Conservation (phyloP, 2,329 filamentous ascomycete species). For the Ilyonectria sp. region DNA sequence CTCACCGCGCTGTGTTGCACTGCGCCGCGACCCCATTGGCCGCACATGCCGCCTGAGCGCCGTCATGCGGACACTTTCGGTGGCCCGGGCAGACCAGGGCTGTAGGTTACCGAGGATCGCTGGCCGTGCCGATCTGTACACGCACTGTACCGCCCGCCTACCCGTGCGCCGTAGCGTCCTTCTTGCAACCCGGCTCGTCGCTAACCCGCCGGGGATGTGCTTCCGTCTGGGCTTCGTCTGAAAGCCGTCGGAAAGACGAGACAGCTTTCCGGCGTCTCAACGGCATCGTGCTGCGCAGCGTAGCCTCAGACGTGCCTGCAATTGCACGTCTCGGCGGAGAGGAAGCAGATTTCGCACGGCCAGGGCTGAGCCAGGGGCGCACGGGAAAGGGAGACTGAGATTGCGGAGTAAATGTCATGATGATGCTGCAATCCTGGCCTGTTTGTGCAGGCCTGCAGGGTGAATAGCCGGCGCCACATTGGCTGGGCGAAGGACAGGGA, state of each 20-base stretch:
- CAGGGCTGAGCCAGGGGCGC: conserved; percentile 31
- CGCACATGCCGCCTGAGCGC: conserved; percentile 2
- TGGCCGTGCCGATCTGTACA: conserved; percentile 34
- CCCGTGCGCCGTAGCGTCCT: conserved; percentile 12
- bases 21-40: conserved; percentile 20
- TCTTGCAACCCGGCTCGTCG: conserved; percentile 23
- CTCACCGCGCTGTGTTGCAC: conserved; percentile 35
- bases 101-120: conserved; percentile 29
- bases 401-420: conserved; percentile 47
- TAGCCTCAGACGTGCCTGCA: conserved; percentile 16
- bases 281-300: conserved; percentile 5
- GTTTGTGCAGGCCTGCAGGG: conserved; percentile 38
- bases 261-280: background rate
- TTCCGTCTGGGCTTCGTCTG: conserved; percentile 13
- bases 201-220: conserved; percentile 24
- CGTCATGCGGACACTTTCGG: conserved; percentile 25
- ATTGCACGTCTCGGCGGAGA: conserved; percentile 30
- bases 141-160: conserved; percentile 37
- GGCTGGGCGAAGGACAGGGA: background rate
- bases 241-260: conserved; percentile 7
- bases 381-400: conserved; percentile 39
- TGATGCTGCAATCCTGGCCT: conserved; percentile 38
- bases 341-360: conserved; percentile 42
- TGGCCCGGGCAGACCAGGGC: conserved; percentile 16
- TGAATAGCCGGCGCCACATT: conserved; percentile 48